Base-by-base conservation (phyloP, 495 filamentous ascomycete species). In the Lophium mytilinum region DNA sequence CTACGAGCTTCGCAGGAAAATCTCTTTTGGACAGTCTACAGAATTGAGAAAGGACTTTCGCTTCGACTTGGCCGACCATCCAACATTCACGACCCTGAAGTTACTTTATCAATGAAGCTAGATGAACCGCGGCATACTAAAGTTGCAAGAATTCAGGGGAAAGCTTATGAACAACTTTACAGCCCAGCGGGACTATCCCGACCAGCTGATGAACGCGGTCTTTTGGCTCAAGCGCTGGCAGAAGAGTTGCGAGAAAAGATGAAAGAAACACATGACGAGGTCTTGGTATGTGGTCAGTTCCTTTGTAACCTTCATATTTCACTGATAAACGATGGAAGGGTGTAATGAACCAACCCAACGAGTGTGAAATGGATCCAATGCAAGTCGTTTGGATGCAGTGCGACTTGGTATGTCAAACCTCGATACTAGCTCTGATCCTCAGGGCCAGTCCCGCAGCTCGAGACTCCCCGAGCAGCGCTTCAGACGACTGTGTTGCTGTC, bases 151-250 rank as follows among this genome's bases (percentile, higher is more conserved):
- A 75, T 85, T n/a, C 75, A 82, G 40, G 78, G 80, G 5, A 70
- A 74, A 14, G 74, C 78, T 5, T 86, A 85, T 60, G 77, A 81
- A 51, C 69, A 76, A 24, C 67, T 87, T 30, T 87, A 84, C 60
- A 83, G 80, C 51, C 82, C 82, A 3, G 76, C 74, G 0, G 82
- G 81, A 4, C 65, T 87, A 45, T 69, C 71, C 0, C 74, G 74
- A 49, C 69, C 75, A 1, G 74, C 76, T 37, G 66, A 66, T 12
- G 70, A 79, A 34, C 71, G 83, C 11, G 39, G 47, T 50, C 7
- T n/a, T 21, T 43, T 8, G 4, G 43, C 33, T 39, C 3, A 30
- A 6, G 24, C 24, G 6, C 24, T 30, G 3, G 24, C 24, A 30
- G 6, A 6, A 30, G 24, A 30, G 6, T 30, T 30, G 6, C 6